phyloP scores from a whole-genome alignment of 805 yeast genomes.

The Zygoascus bituminiphila region DNA sequence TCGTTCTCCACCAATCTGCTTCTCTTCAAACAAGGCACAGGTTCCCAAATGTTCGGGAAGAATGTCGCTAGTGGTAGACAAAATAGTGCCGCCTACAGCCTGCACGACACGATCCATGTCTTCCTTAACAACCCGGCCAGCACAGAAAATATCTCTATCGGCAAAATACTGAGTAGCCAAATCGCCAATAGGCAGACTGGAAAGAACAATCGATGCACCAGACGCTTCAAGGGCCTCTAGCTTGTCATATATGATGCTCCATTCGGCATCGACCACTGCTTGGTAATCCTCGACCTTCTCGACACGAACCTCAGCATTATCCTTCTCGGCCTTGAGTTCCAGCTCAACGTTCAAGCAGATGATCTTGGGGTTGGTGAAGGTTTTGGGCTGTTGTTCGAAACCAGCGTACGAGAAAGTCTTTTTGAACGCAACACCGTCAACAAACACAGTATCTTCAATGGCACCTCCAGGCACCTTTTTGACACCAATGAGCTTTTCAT shows the following conservation, averaged over 20 bases:
- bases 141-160: slow-evolving; percentile 92
- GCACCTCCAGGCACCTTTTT: slow-evolving; percentile 95
- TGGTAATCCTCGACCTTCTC: slow-evolving; percentile 92
- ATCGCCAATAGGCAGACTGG: slow-evolving; percentile 95
- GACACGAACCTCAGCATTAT: slow-evolving; percentile 96
- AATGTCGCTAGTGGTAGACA: slow-evolving; percentile 58
- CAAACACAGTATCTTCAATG: slow-evolving; percentile 83
- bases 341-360: slow-evolving; percentile 83
- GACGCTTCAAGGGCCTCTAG: slow-evolving; percentile 71
- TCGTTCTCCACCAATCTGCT: slow-evolving; percentile 93
- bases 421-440: slow-evolving; percentile 94
- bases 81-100: slow-evolving; percentile 91
- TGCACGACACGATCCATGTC: slow-evolving; percentile 87
- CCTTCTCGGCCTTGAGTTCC: slow-evolving; percentile 96
- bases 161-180: slow-evolving; percentile 98
- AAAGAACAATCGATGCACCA: slow-evolving; percentile 88
- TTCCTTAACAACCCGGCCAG: slow-evolving; percentile 84
- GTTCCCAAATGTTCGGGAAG: slow-evolving; percentile 68
- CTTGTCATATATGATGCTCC: slow-evolving; percentile 87
- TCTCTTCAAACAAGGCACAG: slow-evolving; percentile 80
- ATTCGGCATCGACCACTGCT: slow-evolving; percentile 97
- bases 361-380: slow-evolving; percentile 69
- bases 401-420: slow-evolving; percentile 98
- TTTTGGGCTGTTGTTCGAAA: slow-evolving; percentile 96
- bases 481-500: slow-evolving; percentile 86